Conservation (phyloP, 495 filamentous ascomycete species). For the Tuber indicum region DNA sequence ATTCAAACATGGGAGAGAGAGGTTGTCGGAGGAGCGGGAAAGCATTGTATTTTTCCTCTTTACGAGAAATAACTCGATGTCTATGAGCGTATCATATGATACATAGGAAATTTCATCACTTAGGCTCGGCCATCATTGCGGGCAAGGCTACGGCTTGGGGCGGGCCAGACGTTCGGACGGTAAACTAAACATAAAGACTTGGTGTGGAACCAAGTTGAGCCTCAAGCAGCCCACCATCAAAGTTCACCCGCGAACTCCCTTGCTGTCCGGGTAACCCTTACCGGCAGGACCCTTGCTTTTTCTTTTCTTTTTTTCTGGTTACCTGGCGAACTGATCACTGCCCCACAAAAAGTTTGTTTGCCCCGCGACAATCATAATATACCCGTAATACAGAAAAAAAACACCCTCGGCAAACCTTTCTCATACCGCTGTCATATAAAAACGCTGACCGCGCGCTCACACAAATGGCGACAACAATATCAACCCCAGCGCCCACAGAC, state of each 20-base stretch:
- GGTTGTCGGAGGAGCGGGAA: background rate
- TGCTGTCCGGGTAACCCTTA: conserved; percentile 1
- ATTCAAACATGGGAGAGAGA: background rate
- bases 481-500: conserved; percentile 14
- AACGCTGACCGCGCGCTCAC: background rate
- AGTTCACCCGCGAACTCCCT: background rate
- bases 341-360: background rate
- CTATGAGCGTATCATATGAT: background rate
- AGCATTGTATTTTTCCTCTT: background rate
- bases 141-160: background rate
- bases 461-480: conserved; percentile 24
- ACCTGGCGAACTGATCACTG: background rate
- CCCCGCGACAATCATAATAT: background rate
- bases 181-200: background rate
- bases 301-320: background rate
- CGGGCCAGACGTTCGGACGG: background rate
- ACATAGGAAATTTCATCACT: background rate
- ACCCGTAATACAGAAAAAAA: background rate
- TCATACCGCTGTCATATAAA: background rate
- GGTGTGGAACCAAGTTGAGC: background rate
- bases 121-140: background rate
- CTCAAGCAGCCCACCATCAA: background rate
- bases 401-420: background rate
- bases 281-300: background rate
- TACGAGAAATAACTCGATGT: background rate